phyloP scores from a whole-genome alignment of 2,329 filamentous ascomycete species.

The Exophiala phaeomuriformis region DNA sequence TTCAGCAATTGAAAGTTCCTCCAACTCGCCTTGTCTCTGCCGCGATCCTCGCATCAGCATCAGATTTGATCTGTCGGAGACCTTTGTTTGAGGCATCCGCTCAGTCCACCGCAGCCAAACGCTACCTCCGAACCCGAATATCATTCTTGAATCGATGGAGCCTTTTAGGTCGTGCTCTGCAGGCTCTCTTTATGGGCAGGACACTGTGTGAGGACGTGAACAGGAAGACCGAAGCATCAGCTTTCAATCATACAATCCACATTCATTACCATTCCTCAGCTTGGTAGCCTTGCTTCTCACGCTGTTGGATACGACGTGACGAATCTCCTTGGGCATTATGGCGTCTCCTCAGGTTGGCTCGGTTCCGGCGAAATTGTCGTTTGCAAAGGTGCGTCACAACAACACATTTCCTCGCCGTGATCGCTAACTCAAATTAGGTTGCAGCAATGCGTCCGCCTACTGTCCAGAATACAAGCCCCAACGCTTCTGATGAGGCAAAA shows the following conservation, averaged over 20 bases:
- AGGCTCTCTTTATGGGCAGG: slow-evolving; percentile 22
- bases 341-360: slow-evolving; percentile 27
- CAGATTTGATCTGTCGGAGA: too few species aligned
- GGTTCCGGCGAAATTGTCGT: slow-evolving; percentile 53
- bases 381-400: slow-evolving; percentile 59
- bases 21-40: neutral
- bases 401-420: neutral
- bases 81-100: too few species aligned
- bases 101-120: slow-evolving; percentile 1
- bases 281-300: slow-evolving; percentile 16
- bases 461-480: slow-evolving; percentile 8
- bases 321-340: slow-evolving; percentile 27
- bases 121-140: slow-evolving; percentile 1
- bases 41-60: too few species aligned
- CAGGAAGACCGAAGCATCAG: slow-evolving; percentile 9
- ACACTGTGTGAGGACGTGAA: slow-evolving; percentile 22
- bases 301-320: slow-evolving; percentile 27
- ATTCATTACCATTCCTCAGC: slow-evolving; percentile 20
- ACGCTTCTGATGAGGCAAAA: slow-evolving; percentile 23
- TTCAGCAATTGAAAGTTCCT: too few species aligned
- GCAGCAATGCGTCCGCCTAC: slow-evolving; percentile 37
- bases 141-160: slow-evolving; percentile 24
- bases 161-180: slow-evolving; percentile 18
- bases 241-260: slow-evolving; percentile 16
- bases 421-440: slow-evolving; percentile 34